Conservation (phyloP, 2,329 filamentous ascomycete genomes). For the Pyrenophora graminea region DNA sequence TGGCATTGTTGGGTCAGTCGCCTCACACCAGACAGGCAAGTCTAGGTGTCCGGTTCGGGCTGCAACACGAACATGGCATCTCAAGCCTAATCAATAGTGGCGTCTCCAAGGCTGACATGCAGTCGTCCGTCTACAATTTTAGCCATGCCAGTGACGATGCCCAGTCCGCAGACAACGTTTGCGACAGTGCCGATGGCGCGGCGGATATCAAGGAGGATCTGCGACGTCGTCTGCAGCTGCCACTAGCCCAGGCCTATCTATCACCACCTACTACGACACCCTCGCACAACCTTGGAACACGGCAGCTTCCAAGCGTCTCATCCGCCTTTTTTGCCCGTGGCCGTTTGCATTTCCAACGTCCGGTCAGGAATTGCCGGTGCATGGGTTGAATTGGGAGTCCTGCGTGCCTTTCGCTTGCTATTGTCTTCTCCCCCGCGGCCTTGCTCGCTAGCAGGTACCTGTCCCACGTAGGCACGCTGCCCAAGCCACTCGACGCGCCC, state of each 20-base stretch:
- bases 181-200: not conserved
- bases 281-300: constrained; percentile 2
- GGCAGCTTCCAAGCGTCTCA: not conserved
- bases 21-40: too few relatives aligned
- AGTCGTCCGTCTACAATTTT: not conserved
- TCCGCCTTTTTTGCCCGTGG: not conserved
- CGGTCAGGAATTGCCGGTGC: constrained; percentile 15
- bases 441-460: constrained; percentile 27
- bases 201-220: constrained; percentile 6
- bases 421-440: constrained; percentile 7
- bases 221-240: constrained; percentile 14
- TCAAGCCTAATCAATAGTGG: too few relatives aligned
- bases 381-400: constrained; percentile 21
- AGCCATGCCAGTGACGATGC: not conserved
- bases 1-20: too few relatives aligned
- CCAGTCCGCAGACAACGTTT: not conserved
- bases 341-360: constrained; percentile 24
- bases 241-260: constrained; percentile 14
- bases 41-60: too few relatives aligned
- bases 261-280: constrained; percentile 14
- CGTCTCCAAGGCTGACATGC: too few relatives aligned
- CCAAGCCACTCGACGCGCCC: constrained; percentile 19
- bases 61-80: too few relatives aligned
- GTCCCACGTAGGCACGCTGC: constrained; percentile 22
- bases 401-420: constrained; percentile 18